phyloP scores from a whole-genome alignment of 164 flowering plant genomes.

The Annona cherimola region DNA sequence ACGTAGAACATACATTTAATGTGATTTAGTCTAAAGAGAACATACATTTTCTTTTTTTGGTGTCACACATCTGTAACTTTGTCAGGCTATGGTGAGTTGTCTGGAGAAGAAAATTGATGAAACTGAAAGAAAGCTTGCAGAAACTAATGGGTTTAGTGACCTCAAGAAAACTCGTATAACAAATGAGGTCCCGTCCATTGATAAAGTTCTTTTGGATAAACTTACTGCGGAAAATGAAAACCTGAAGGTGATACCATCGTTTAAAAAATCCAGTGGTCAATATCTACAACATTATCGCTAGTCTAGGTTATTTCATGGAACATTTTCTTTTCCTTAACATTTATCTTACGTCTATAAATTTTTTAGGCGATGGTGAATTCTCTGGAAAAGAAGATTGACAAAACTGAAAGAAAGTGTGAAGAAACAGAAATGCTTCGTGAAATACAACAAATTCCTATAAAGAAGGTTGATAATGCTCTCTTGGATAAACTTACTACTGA shows the following conservation, averaged over 20 bases:
- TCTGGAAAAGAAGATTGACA: slow-evolving; percentile 83
- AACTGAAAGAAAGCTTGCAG: slow-evolving; percentile 76
- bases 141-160: slow-evolving; percentile 75
- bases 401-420: slow-evolving; percentile 78
- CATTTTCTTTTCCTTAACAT: neutral
- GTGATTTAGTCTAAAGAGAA: too few species aligned
- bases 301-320: too few species aligned
- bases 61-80: neutral
- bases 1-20: too few species aligned
- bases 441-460: neutral
- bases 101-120: slow-evolving; percentile 87
- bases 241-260: neutral
- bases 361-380: slow-evolving; percentile 63
- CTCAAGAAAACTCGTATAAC: neutral
- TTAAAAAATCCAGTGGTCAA: neutral
- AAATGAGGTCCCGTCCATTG: neutral
- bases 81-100: slow-evolving; percentile 60
- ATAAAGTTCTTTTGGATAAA: neutral
- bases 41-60: neutral
- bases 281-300: too few species aligned
- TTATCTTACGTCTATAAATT: neutral
- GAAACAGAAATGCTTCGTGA: slow-evolving; percentile 80
- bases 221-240: neutral
- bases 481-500: neutral
- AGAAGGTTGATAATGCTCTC: neutral